A percentile compares a stretch with the other conserved stretches of the same genome.
phyloP scores from a whole-genome alignment of 2,329 filamentous ascomycete species.

The Diaporthe destruens region DNA sequence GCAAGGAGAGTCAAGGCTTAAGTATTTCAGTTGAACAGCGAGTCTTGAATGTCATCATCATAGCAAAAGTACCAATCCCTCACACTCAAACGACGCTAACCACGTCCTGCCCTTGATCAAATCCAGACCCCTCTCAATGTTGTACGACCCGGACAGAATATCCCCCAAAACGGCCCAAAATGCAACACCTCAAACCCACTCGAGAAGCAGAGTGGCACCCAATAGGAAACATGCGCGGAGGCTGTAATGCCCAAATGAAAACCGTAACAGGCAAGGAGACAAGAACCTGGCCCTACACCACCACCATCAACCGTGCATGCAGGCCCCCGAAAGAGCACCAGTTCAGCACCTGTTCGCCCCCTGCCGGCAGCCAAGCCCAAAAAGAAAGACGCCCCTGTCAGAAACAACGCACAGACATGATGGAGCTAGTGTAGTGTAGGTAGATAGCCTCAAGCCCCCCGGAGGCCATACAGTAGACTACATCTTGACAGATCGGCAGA shows the following conservation, averaged over 20 bases:
- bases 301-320: not conserved
- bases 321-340: not conserved
- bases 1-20: not conserved
- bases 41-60: conserved; percentile 10
- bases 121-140: not conserved
- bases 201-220: not conserved
- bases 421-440: too few relatives aligned
- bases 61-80: not conserved
- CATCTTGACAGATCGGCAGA: conserved; percentile 11
- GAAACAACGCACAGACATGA: not conserved
- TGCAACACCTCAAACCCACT: not conserved
- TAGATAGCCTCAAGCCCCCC: not conserved
- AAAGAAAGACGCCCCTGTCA: not conserved
- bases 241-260: not conserved
- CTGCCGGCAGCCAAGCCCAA: conserved; percentile 3
- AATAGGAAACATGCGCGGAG: conserved; percentile 20
- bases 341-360: too few relatives aligned
- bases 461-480: too few relatives aligned
- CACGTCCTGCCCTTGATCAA: too few relatives aligned
- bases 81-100: not conserved
- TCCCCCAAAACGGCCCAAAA: not conserved
- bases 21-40: not conserved
- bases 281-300: not conserved
- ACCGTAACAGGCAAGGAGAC: not conserved
- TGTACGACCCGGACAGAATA: not conserved